These are phyloP conservation scores for Cyclotella sp. DNA, from an alignment of 108 stramenopile genomes.

Conservation along the genomic window DNA sequence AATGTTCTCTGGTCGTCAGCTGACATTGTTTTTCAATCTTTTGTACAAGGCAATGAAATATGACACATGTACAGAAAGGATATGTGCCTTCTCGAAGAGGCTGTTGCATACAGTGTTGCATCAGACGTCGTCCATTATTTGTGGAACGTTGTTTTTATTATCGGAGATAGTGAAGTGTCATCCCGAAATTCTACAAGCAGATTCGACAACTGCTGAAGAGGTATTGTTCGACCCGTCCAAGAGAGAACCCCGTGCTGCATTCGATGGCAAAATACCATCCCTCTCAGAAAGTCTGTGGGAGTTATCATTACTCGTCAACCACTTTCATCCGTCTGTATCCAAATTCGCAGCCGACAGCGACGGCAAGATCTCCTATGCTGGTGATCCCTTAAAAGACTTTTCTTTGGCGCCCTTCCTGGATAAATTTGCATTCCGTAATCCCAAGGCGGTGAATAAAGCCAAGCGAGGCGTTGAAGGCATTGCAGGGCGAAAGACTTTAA, in stretches of 20 bases:
- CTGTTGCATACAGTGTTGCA: slow-evolving; percentile 80
- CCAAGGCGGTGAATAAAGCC: slow-evolving; percentile 73
- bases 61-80: slow-evolving; percentile 71
- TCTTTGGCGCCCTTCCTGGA: slow-evolving; percentile 92
- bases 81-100: slow-evolving; percentile 90
- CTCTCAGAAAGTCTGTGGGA: slow-evolving; percentile 78
- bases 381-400: slow-evolving; percentile 97
- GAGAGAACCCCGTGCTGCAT: slow-evolving; percentile 73
- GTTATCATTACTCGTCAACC: slow-evolving; percentile 73
- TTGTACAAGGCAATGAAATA: slow-evolving; percentile 94
- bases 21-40: slow-evolving; percentile 95
- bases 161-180: slow-evolving; percentile 85
- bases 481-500: slow-evolving; percentile 63
- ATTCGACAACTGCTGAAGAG: slow-evolving; percentile 15
- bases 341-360: slow-evolving; percentile 80
- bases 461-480: slow-evolving; percentile 50
- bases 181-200: slow-evolving; percentile 50
- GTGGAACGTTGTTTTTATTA: slow-evolving; percentile 88
- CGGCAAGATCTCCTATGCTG: slow-evolving; percentile 74
- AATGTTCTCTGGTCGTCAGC: slow-evolving; percentile 78
- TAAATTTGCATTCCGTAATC: slow-evolving; percentile 98
- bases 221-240: slow-evolving; percentile 68
- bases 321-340: slow-evolving; percentile 95
- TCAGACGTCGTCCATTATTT: slow-evolving; percentile 75
- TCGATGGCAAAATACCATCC: slow-evolving; percentile 35